Evolutionary conservation across 306 rosid species (phyloP).

Genomic region (Vicia villosa): DNA sequence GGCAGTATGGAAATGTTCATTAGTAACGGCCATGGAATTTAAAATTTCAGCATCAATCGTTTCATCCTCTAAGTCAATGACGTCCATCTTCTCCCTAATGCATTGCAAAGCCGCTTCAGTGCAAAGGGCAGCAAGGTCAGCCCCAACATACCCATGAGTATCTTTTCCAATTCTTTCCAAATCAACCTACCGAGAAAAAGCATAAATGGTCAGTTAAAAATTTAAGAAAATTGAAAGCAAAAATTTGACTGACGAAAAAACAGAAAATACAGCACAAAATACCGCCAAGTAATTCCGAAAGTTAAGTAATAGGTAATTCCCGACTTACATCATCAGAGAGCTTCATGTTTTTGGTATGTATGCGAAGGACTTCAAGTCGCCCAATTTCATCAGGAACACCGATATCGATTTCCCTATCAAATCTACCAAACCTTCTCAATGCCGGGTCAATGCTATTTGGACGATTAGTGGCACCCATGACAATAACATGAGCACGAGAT

Average conservation of each 20-base stretch:
- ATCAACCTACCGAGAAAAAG: slow-evolving; percentile 54
- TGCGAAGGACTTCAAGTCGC: slow-evolving; percentile 71
- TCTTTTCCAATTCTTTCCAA: slow-evolving; percentile 57
- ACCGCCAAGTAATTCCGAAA: not conserved
- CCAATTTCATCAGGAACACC: slow-evolving; percentile 77
- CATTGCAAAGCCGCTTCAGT: slow-evolving; percentile 76
- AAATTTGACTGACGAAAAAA: not conserved
- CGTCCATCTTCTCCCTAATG: slow-evolving; percentile 77
- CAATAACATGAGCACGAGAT: slow-evolving; percentile 69
- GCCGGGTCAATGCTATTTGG: slow-evolving; percentile 71
- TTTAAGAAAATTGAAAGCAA: slow-evolving; percentile 6
- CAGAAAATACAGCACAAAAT: not conserved
- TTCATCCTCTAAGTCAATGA: slow-evolving; percentile 69
- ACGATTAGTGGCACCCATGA: slow-evolving; percentile 72
- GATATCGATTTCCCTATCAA: slow-evolving; percentile 72
- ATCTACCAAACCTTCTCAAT: slow-evolving; percentile 71
- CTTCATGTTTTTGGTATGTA: slow-evolving; percentile 76
- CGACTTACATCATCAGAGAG: slow-evolving; percentile 66
- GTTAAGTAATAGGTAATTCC: not conserved
- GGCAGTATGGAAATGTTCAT: slow-evolving; percentile 77
- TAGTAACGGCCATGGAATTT: slow-evolving; percentile 63
- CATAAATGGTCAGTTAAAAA: slow-evolving; percentile 1
- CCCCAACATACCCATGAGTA: slow-evolving; percentile 76
- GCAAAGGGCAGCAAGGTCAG: slow-evolving; percentile 76
- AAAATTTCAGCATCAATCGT: slow-evolving; percentile 67